A percentile compares a stretch with the other conserved stretches of the same genome.
Evolutionary conservation across 2,329 filamentous ascomycete species (phyloP).

Genomic region (Alternaria atra): DNA sequence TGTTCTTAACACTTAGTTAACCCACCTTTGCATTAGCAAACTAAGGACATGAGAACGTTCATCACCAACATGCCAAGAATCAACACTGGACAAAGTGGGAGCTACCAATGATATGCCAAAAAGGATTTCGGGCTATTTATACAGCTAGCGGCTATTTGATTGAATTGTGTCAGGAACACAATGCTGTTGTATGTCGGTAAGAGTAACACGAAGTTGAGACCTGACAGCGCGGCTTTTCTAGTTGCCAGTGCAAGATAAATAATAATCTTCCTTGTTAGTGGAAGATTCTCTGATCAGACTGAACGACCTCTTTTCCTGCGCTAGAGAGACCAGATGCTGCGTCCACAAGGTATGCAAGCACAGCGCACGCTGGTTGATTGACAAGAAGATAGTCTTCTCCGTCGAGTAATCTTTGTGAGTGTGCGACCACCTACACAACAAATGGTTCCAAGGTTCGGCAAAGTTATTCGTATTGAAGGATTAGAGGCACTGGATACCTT

Average conservation of each 20-base stretch:
- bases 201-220: too few species aligned
- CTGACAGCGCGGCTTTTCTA: neutral
- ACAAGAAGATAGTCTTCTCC: neutral
- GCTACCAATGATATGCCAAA: too few species aligned
- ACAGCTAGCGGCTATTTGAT: neutral
- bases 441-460: neutral
- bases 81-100: too few species aligned
- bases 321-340: neutral
- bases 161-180: too few species aligned
- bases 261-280: neutral
- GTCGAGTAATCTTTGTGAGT: neutral
- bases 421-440: neutral
- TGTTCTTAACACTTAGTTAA: too few species aligned
- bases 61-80: too few species aligned
- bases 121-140: neutral
- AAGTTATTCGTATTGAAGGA: neutral
- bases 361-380: neutral
- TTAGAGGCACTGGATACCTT: neutral
- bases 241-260: neutral
- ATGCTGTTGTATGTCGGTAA: neutral
- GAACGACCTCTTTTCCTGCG: fast-evolving
- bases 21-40: too few species aligned
- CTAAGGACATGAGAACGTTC: too few species aligned
- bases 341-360: neutral
- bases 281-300: neutral